Conservation (phyloP, 148 eudicot genomes). For the Spergularia marina region DNA sequence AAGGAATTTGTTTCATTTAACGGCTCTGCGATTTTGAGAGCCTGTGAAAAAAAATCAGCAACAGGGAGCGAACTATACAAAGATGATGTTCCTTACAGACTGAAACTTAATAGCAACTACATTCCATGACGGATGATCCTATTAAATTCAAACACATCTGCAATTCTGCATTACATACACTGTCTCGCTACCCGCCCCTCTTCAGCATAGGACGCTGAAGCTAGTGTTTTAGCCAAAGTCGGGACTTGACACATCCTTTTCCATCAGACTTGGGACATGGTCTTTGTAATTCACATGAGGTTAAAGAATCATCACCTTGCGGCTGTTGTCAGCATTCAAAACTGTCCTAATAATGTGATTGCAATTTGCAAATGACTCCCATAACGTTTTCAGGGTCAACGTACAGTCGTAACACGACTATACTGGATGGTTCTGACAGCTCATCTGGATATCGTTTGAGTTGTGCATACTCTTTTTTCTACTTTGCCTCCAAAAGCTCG, state of each 20-base stretch:
- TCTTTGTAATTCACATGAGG: neutral
- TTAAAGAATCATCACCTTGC: no score
- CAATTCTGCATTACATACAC: neutral
- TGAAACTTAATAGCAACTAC: neutral
- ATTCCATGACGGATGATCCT: neutral
- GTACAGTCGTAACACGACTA: neutral
- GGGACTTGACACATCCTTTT: neutral
- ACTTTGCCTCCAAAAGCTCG: conserved; percentile 29
- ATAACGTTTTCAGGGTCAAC: neutral
- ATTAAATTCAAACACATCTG: neutral
- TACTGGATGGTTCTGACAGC: neutral
- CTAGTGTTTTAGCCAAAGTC: neutral
- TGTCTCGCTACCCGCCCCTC: neutral
- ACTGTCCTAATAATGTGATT: neutral
- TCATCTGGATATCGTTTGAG: neutral
- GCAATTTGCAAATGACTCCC: conserved; percentile 1
- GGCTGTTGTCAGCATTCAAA: neutral
- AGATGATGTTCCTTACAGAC: neutral
- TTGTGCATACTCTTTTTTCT: conserved; percentile 3
- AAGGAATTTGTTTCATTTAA: no score
- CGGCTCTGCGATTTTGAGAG: no score
- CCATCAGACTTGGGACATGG: neutral
- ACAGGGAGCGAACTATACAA: neutral
- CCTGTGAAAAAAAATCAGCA: no score
- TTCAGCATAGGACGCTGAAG: neutral